Conservation (phyloP, 495 filamentous ascomycete genomes). For the Hyphodiscus hymeniophilus region DNA sequence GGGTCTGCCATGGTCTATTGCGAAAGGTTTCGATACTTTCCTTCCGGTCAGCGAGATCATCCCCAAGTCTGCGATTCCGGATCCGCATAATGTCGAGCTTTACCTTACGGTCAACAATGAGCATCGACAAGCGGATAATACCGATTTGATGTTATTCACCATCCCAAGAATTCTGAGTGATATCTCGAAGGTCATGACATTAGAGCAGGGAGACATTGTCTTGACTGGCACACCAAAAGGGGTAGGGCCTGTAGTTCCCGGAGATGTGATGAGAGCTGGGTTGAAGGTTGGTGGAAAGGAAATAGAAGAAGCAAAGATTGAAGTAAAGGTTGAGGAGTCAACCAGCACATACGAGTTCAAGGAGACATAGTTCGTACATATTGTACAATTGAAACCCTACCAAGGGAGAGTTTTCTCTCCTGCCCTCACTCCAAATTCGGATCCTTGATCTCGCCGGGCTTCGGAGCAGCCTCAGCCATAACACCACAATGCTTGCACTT, state of each 20-base stretch:
- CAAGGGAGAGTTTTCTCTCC: background rate
- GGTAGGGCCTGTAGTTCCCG: constrained; percentile 75
- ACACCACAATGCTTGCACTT: constrained; percentile 72
- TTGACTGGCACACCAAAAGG: constrained; percentile 96
- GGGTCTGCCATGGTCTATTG: constrained; percentile 91
- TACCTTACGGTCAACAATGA: constrained; percentile 73
- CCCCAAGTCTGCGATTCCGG: constrained; percentile 63
- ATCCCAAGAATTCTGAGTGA: constrained; percentile 83
- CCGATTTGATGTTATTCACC: constrained; percentile 82
- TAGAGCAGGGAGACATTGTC: constrained; percentile 86
- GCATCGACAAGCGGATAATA: constrained; percentile 72
- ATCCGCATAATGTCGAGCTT: constrained; percentile 83
- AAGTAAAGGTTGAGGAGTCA: constrained; percentile 71
- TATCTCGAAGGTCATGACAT: constrained; percentile 88
- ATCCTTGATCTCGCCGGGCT: constrained; percentile 39
- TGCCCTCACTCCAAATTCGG: constrained; percentile 36
- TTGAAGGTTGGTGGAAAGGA: constrained; percentile 76
- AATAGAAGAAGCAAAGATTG: constrained; percentile 76
- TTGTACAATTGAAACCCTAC: constrained; percentile 14
- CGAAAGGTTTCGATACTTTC: constrained; percentile 97
- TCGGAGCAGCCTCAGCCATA: constrained; percentile 50
- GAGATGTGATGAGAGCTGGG: constrained; percentile 84
- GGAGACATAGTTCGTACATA: constrained; percentile 43
- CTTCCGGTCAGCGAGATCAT: constrained; percentile 76
- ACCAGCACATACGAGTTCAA: constrained; percentile 45